Conservation (phyloP, 2,329 filamentous ascomycete species). For the Ophiocordyceps polyrhachis-furcata region DNA sequence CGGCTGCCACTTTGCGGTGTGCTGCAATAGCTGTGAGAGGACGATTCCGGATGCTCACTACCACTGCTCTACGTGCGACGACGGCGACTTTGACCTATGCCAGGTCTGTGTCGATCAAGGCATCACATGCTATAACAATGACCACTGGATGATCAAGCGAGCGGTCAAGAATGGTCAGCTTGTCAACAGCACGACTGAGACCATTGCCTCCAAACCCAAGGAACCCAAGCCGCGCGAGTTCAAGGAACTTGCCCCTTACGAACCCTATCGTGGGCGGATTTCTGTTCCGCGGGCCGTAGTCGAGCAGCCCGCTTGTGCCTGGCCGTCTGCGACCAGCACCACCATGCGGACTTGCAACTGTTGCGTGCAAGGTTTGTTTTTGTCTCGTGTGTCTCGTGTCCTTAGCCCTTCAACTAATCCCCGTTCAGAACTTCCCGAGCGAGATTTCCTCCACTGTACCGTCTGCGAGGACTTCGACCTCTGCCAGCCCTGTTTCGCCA, state of each 20-base stretch:
- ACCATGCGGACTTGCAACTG: slow-evolving; percentile 50
- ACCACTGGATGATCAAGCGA: slow-evolving; percentile 92
- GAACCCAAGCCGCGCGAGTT: slow-evolving; percentile 6
- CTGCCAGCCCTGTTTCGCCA: slow-evolving; percentile 63
- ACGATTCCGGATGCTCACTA: slow-evolving; percentile 71
- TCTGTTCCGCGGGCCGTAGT: background rate
- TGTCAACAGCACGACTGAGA: slow-evolving; percentile 72
- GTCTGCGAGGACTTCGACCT: slow-evolving; percentile 83
- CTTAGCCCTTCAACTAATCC: background rate
- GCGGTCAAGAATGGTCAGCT: slow-evolving; percentile 61
- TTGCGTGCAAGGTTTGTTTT: slow-evolving; percentile 27
- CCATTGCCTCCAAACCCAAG: slow-evolving; percentile 45
- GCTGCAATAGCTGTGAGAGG: slow-evolving; percentile 78
- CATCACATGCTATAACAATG: slow-evolving; percentile 55
- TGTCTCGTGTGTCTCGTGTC: background rate
- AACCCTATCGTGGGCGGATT: too few species aligned
- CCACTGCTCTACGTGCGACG: slow-evolving; percentile 85
- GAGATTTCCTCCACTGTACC: slow-evolving; percentile 69
- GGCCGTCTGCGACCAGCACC: slow-evolving; percentile 7
- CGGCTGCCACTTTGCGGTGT: slow-evolving; percentile 49
- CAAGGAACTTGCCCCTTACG: slow-evolving; percentile 1
- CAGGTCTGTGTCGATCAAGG: slow-evolving; percentile 57
- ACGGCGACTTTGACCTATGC: slow-evolving; percentile 90
- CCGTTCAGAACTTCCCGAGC: slow-evolving; percentile 46
- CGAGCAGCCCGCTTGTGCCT: background rate